Conservation (phyloP, 208 protist species). For the Ichthyophonus hoferi region DNA sequence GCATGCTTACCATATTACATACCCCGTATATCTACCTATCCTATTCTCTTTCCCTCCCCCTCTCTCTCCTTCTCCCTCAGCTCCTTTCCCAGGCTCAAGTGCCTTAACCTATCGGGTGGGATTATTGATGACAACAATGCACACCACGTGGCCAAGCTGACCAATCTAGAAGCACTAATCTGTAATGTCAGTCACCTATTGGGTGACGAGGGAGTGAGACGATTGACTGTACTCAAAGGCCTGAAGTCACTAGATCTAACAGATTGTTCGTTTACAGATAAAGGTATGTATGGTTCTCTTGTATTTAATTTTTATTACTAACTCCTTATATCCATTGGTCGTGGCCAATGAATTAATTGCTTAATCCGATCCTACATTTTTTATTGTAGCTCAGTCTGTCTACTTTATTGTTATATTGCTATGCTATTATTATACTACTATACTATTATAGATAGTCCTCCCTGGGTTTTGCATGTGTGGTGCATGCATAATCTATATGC, state of each 20-base stretch:
- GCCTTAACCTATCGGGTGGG: neutral
- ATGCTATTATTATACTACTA: too few relatives aligned
- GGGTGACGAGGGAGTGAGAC: neutral
- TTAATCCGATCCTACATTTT: too few relatives aligned
- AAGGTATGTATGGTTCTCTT: neutral
- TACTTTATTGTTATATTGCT: too few relatives aligned
- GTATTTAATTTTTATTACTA: too few relatives aligned
- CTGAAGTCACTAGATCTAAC: neutral
- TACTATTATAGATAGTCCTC: too few relatives aligned
- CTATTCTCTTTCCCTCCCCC: neutral
- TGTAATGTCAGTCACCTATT: neutral
- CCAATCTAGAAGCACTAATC: neutral
- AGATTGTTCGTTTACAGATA: neutral
- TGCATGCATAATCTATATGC: too few relatives aligned
- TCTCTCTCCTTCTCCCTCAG: neutral
- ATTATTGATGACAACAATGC: neutral
- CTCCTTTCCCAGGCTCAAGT: neutral
- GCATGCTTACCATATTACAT: too few relatives aligned
- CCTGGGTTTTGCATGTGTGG: too few relatives aligned
- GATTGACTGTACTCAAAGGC: neutral
- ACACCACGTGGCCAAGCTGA: neutral
- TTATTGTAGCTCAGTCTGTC: too few relatives aligned
- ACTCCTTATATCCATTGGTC: too few relatives aligned
- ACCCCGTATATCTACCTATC: neutral
- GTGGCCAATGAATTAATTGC: too few relatives aligned